Percentiles rank a stretch among this genome's conserved stretches.
phyloP scores from a whole-genome alignment of 2,329 filamentous ascomycete genomes.

The Lasiodiplodia sp. region DNA sequence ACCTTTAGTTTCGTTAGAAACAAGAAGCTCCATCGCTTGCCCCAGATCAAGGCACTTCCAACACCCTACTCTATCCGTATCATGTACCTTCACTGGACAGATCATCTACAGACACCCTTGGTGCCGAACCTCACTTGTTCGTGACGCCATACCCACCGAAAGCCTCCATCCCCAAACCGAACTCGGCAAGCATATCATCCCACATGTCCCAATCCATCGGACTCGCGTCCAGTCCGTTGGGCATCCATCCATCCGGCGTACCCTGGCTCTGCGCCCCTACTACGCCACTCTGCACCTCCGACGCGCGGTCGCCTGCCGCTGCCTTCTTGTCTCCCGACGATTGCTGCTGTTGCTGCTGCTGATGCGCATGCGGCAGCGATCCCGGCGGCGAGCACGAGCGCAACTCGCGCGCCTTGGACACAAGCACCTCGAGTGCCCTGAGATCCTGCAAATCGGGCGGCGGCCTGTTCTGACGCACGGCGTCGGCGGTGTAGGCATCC shows the following conservation, averaged over 20 bases:
- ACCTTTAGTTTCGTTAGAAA: background rate
- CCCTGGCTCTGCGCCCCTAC: background rate
- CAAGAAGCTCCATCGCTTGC: background rate
- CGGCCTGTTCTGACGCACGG: slow-evolving; percentile 31
- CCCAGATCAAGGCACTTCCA: background rate
- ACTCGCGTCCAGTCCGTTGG: slow-evolving; percentile 33
- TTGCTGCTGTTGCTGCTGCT: background rate
- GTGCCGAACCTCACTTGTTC: background rate
- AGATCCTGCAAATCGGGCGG: slow-evolving; percentile 38
- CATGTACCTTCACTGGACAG: background rate
- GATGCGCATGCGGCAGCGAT: too few species aligned
- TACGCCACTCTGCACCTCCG: background rate
- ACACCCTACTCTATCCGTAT: background rate
- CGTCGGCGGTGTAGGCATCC: slow-evolving; percentile 41
- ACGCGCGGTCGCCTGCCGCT: background rate
- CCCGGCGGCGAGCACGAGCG: background rate
- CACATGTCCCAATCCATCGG: slow-evolving; percentile 41
- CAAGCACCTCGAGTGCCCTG: slow-evolving; percentile 28
- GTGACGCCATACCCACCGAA: slow-evolving; percentile 15
- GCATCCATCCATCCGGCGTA: slow-evolving; percentile 12
- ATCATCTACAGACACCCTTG: background rate
- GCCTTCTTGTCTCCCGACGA: background rate
- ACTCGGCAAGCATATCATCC: slow-evolving; percentile 41
- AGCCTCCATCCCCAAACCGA: slow-evolving; percentile 9
- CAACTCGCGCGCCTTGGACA: background rate